phyloP scores from a whole-genome alignment of 1,284 basidiomycete species.

The Psilocybe mexicana region DNA sequence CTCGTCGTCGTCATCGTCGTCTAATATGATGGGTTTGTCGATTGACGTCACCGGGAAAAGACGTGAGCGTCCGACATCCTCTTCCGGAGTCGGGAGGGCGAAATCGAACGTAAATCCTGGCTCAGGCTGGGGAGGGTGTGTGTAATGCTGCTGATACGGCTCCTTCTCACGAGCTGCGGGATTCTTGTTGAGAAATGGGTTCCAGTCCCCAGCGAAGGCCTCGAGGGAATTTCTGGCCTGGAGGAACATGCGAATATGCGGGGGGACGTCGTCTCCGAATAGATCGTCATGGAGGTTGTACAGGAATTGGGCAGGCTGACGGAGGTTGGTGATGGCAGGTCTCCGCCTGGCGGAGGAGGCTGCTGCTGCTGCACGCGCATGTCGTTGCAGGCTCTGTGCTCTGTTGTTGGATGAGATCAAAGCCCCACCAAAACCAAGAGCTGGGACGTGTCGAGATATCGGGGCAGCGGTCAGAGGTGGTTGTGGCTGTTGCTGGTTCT shows the following conservation, averaged over 20 bases:
- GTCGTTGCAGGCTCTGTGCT: constrained; percentile 26
- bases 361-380: constrained; percentile 10
- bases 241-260: neutral
- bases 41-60: constrained; percentile 30
- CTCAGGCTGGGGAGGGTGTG: constrained; percentile 54
- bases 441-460: constrained; percentile 55
- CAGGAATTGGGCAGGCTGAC: neutral
- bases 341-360: neutral
- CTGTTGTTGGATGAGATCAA: constrained; percentile 48
- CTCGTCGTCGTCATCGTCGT: constrained; percentile 30
- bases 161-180: constrained; percentile 28
- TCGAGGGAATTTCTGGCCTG: neutral
- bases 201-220: neutral
- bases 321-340: neutral
- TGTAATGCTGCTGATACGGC: constrained; percentile 60
- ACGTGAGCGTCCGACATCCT: constrained; percentile 13
- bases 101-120: constrained; percentile 70
- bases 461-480: constrained; percentile 33
- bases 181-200: neutral
- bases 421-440: constrained; percentile 70
- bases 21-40: constrained; percentile 35
- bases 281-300: neutral
- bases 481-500: constrained; percentile 4
- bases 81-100: constrained; percentile 28
- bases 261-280: neutral